Evolutionary conservation across 169 alveolate genomes (phyloP), one percentile per base, ranked within the genome.

Genomic region (Blepharisma undulans): DNA sequence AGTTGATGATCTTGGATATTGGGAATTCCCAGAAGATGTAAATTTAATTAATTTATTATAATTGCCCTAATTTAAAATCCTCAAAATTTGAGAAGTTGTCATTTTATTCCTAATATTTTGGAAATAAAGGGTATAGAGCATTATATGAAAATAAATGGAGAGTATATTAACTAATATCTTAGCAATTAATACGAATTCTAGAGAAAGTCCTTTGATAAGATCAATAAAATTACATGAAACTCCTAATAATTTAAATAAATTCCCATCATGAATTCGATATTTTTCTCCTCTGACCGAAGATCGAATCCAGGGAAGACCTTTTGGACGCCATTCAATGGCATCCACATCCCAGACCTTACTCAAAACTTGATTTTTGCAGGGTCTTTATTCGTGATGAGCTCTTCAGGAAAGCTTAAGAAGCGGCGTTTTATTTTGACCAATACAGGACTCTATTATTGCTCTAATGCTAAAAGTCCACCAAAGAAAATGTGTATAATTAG

Each of bases 391-490:
- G 34, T 79, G 14, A 22, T 33, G 71, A 32, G 10, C 87, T 29
- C 60, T 6, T 25, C 34, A 21, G 34, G 61, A 25, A 10, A 79
- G 25, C 34, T 29, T 79, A 79, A 79, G 61, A 25, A 79, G 61
- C 29, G 87, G 34, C 61, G 25, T 25, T 79, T 79, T 79, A 33
- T 79, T 79, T 33, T 79, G 29, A 79, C 87, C 34, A 79, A 22
- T 29, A 2, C 87, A 79, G 34, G 29, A 30, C 36, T 79, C 27
- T 33, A 29, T 33, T 79, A 79, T 33, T 29, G 34, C 8, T n/a
- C 25, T 21, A 79, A 33, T n/a, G 25, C 87, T 4, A 79, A 79
- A 79, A 33, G 61, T 21, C 29, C 34, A 25, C 61, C 34, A 22
- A 79, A 33, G 34, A 29, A 29, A 29, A n/a, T n/a, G 29, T 25